Conservation (phyloP, 108 stramenopile genomes). For the Seminavis robusta region DNA sequence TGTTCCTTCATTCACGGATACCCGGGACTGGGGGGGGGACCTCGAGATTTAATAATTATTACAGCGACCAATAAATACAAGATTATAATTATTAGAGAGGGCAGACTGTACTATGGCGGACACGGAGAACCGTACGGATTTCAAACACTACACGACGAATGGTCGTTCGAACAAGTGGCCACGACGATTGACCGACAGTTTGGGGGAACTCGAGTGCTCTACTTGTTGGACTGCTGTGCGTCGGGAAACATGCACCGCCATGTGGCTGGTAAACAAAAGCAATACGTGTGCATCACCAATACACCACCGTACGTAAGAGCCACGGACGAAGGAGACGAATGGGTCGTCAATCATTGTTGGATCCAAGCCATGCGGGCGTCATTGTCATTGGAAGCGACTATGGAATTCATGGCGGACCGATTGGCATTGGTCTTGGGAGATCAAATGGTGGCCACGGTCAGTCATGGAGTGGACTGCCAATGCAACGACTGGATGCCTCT, state of each 20-base stretch:
- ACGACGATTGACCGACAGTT: constrained; percentile 9
- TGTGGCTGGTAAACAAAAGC: background rate
- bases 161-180: constrained; percentile 10
- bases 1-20: too few relatives aligned
- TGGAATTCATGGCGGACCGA: constrained; percentile 17
- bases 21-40: too few relatives aligned
- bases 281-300: constrained; percentile 5
- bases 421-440: constrained; percentile 12
- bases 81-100: too few relatives aligned
- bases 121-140: constrained; percentile 20
- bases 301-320: constrained; percentile 16
- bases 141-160: constrained; percentile 7
- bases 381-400: background rate
- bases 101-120: constrained; percentile 30
- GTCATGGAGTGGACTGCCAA: too few relatives aligned
- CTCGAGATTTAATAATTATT: too few relatives aligned
- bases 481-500: constrained; percentile 2
- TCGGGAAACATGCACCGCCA: constrained; percentile 13
- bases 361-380: constrained; percentile 12
- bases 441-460: constrained; percentile 6
- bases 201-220: constrained; percentile 22
- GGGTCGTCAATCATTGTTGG: constrained; percentile 20
- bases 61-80: too few relatives aligned
- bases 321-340: constrained; percentile 19
- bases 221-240: constrained; percentile 26